phyloP scores from a whole-genome alignment of 345 rosid species.

The Salix suchowensis region DNA sequence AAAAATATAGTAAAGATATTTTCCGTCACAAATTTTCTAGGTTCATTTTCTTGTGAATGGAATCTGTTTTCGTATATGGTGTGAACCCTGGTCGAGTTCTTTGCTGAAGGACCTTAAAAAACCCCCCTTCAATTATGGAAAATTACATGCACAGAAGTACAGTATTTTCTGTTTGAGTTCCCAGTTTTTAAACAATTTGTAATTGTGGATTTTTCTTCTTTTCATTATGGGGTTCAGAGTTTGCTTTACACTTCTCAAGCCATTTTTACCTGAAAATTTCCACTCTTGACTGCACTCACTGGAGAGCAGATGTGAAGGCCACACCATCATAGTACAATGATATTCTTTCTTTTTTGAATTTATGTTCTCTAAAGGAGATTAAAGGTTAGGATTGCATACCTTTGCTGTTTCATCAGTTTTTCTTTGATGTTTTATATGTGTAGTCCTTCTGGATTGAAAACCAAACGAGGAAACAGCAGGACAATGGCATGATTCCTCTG shows the following conservation, averaged over 20 bases:
- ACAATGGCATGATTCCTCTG: conserved; percentile 31
- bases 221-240: neutral
- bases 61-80: neutral
- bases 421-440: conserved; percentile 25
- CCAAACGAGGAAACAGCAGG: conserved; percentile 38
- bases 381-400: neutral
- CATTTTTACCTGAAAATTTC: neutral
- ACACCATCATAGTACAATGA: neutral
- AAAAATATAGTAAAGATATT: neutral
- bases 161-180: neutral
- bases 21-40: neutral
- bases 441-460: conserved; percentile 88
- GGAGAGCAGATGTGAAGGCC: neutral
- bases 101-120: neutral
- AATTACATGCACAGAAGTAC: neutral
- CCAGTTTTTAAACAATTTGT: neutral
- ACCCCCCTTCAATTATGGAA: neutral
- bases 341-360: neutral
- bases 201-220: neutral
- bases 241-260: neutral
- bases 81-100: neutral
- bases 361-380: neutral
- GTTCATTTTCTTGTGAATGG: neutral
- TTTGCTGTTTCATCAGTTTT: neutral
- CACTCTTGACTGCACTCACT: neutral